Percentiles rank a stretch among this genome's conserved stretches.
Evolutionary conservation across 257 asterid species (phyloP).

Genomic region (Ophiorrhiza pumila): DNA sequence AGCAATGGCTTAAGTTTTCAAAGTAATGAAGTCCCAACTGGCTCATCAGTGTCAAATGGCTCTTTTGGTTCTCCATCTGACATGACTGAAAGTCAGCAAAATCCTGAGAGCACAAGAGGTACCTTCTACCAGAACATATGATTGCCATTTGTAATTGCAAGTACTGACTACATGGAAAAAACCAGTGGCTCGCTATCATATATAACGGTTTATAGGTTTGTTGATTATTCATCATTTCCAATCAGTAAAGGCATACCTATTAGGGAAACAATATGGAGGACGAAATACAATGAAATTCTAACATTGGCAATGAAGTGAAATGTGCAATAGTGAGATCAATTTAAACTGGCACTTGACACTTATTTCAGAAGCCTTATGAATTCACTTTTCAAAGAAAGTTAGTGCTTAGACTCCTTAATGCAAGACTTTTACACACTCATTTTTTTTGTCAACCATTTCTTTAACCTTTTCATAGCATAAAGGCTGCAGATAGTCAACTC

Average conservation of each 20-base stretch:
- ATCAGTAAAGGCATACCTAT: background rate
- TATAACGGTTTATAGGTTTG: background rate
- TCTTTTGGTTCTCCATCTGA: conserved; percentile 38
- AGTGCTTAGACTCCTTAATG: too few species aligned
- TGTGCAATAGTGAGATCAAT: too few species aligned
- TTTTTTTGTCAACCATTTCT: too few species aligned
- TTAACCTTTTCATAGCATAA: too few species aligned
- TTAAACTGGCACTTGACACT: too few species aligned
- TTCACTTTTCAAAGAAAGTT: background rate
- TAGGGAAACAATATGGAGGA: background rate
- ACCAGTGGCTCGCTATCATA: background rate
- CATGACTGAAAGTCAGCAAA: conserved; percentile 24
- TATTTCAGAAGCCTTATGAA: background rate
- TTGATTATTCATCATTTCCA: background rate
- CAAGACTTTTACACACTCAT: too few species aligned
- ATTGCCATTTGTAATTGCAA: background rate
- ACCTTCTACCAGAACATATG: background rate
- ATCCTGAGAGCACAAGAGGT: conserved; percentile 55
- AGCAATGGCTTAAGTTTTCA: conserved; percentile 31
- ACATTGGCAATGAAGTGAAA: background rate
- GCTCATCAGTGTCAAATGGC: background rate
- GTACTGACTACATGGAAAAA: background rate
- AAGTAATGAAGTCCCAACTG: conserved; percentile 16
- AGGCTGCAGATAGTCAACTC: too few species aligned
- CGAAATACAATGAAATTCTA: background rate